Evolutionary conservation across 2,329 filamentous ascomycete species (phyloP).

Genomic region (Chalaropsis thielavioides): DNA sequence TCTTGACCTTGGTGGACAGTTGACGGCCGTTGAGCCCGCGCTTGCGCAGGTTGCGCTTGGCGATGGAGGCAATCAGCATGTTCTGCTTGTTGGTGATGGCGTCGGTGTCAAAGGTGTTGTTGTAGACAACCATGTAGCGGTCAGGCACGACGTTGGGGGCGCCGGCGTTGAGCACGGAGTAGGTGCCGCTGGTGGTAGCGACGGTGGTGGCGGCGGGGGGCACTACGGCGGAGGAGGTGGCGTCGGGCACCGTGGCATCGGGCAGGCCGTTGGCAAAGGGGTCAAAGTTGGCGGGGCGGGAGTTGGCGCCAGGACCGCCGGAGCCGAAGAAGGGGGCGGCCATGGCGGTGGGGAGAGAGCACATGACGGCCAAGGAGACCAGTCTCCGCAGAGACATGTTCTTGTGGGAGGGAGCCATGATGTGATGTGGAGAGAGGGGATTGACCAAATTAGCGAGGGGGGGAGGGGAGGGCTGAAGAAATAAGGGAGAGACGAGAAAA

Average conservation of each 20-base stretch:
- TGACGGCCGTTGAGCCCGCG: constrained; percentile 33
- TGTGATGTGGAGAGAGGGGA: not conserved
- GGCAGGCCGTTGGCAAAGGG: not conserved
- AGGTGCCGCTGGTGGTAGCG: constrained; percentile 24
- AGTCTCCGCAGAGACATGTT: constrained; percentile 11
- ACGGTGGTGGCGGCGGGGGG: constrained; percentile 21
- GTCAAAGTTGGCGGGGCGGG: not conserved
- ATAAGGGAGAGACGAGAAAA: not conserved
- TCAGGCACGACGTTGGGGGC: constrained; percentile 37
- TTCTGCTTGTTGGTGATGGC: constrained; percentile 36
- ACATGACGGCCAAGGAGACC: constrained; percentile 19
- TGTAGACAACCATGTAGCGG: constrained; percentile 52
- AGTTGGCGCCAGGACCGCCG: constrained; percentile 18
- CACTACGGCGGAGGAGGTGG: constrained; percentile 28
- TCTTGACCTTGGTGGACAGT: constrained; percentile 34
- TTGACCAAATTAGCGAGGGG: not conserved
- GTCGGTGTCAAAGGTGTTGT: constrained; percentile 35
- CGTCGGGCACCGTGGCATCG: constrained; percentile 27
- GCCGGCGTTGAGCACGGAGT: constrained; percentile 37
- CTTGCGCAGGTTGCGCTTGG: constrained; percentile 43
- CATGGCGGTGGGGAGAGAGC: constrained; percentile 21
- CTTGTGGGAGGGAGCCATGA: constrained; percentile 20
- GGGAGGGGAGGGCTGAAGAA: not conserved
- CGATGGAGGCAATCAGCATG: constrained; percentile 34
- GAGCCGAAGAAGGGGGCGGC: constrained; percentile 21